Evolutionary conservation across 176 grass and related monocot genomes (phyloP).

Genomic region (Oryza longistaminata): DNA sequence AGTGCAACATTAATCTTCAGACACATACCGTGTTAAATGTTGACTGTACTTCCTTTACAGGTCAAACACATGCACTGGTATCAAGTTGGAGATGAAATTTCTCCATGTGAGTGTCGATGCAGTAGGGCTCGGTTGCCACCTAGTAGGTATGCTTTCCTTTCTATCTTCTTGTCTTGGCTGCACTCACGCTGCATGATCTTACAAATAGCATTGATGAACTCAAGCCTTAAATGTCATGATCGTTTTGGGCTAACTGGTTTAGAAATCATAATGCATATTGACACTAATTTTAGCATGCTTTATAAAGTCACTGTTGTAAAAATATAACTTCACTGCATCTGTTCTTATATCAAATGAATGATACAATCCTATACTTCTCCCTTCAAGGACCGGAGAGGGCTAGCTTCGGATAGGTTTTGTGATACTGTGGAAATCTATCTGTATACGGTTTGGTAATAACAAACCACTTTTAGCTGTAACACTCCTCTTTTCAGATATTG

Average conservation of each 20-base stretch:
- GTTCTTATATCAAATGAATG: neutral
- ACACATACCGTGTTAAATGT: neutral
- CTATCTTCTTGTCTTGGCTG: neutral
- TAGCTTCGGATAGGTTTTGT: neutral
- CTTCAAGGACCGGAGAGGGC: neutral
- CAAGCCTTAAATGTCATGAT: neutral
- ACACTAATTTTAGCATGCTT: neutral
- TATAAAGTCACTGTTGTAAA: neutral
- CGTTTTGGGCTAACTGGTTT: no score
- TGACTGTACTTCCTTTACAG: conserved; percentile 38
- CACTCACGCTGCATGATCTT: neutral
- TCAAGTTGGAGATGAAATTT: conserved; percentile 76
- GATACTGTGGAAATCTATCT: neutral
- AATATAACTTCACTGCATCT: neutral
- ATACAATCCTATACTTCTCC: neutral
- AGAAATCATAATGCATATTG: no score
- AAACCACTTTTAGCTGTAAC: conserved; percentile 6
- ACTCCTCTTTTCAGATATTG: conserved; percentile 65
- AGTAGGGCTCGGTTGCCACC: conserved; percentile 82
- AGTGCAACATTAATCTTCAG: neutral
- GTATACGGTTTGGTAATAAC: neutral
- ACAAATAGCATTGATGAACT: conserved; percentile 8
- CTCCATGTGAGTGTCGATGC: conserved; percentile 87
- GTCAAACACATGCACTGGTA: conserved; percentile 99
- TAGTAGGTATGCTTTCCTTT: conserved; percentile 67